Evolutionary conservation across 1,284 basidiomycete genomes (phyloP).

Genomic region (Dichomitus squalens): DNA sequence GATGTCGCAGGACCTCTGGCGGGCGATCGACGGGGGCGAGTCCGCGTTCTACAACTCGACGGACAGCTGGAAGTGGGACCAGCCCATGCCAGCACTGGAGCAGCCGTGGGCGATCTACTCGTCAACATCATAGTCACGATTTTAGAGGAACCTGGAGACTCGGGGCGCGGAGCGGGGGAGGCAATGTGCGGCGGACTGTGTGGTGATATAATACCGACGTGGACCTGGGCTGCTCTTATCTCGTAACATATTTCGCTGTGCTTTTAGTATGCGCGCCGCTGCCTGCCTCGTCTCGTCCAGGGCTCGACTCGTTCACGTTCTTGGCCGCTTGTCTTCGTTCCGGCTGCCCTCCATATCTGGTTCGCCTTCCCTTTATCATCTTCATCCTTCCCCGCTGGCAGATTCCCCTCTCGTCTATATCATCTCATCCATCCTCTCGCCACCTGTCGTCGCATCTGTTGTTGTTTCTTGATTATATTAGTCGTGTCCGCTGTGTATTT

Average conservation of each 20-base stretch:
- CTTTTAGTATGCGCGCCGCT: slow-evolving; percentile 28
- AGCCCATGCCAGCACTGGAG: slow-evolving; percentile 61
- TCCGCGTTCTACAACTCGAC: slow-evolving; percentile 62
- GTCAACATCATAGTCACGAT: slow-evolving; percentile 20
- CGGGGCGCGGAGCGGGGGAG: background rate
- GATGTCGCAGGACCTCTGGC: slow-evolving; percentile 60
- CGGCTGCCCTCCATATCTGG: background rate
- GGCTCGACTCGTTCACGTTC: background rate
- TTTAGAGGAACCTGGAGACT: background rate
- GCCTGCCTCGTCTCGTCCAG: slow-evolving; percentile 6
- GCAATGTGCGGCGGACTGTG: background rate
- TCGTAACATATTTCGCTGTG: slow-evolving; percentile 30
- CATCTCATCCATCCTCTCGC: slow-evolving; percentile 14
- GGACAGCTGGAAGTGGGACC: slow-evolving; percentile 74
- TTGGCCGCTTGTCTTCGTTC: slow-evolving; percentile 6
- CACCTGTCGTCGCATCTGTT: slow-evolving; percentile 36
- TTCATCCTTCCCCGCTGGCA: slow-evolving; percentile 6
- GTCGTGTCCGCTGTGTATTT: slow-evolving; percentile 39
- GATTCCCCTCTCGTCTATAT: slow-evolving; percentile 2
- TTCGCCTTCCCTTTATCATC: background rate
- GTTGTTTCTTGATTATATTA: slow-evolving; percentile 36
- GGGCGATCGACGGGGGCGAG: slow-evolving; percentile 77
- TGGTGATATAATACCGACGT: slow-evolving; percentile 1
- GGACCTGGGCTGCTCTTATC: slow-evolving; percentile 24
- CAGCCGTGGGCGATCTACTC: slow-evolving; percentile 72